These are phyloP conservation scores for Cladobotryum mycophilum DNA, from an alignment of 2,329 filamentous ascomycete species.

Conservation along the genomic window DNA sequence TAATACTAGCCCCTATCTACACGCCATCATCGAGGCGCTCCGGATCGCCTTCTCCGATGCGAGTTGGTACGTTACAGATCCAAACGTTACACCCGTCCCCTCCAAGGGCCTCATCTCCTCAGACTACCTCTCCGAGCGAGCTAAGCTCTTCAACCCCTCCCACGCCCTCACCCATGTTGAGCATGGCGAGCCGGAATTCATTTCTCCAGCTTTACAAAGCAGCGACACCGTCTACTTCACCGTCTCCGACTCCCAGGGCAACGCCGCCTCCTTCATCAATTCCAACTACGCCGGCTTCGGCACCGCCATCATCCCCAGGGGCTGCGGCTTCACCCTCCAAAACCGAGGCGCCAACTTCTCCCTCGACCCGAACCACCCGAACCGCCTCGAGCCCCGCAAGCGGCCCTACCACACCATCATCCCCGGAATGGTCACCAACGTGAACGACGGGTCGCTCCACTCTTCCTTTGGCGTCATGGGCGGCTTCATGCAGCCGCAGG, in stretches of 20 bases:
- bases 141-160: constrained; percentile 49
- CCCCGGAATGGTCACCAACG: constrained; percentile 79
- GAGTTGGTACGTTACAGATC: constrained; percentile 85
- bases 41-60: constrained; percentile 87
- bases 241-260: constrained; percentile 73
- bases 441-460: constrained; percentile 66
- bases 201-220: constrained; percentile 69
- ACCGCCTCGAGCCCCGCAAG: constrained; percentile 73
- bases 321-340: constrained; percentile 89
- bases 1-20: constrained; percentile 75
- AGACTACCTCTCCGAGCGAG: constrained; percentile 68
- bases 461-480: constrained; percentile 95
- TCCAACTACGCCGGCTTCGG: constrained; percentile 89
- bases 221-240: constrained; percentile 95
- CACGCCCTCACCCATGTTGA: constrained; percentile 54
- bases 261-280: constrained; percentile 95
- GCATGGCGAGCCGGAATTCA: constrained; percentile 54
- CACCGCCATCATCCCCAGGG: constrained; percentile 74
- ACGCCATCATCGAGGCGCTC: constrained; percentile 81
- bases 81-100: constrained; percentile 63
- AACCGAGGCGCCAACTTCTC: constrained; percentile 88
- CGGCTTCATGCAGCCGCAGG: constrained; percentile 97
- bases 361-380: constrained; percentile 66
- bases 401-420: constrained; percentile 98
- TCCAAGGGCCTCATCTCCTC: constrained; percentile 61